Evolutionary conservation across 495 filamentous ascomycete genomes (phyloP), one percentile per base, ranked within the genome.

Genomic region (Neurospora sp.): DNA sequence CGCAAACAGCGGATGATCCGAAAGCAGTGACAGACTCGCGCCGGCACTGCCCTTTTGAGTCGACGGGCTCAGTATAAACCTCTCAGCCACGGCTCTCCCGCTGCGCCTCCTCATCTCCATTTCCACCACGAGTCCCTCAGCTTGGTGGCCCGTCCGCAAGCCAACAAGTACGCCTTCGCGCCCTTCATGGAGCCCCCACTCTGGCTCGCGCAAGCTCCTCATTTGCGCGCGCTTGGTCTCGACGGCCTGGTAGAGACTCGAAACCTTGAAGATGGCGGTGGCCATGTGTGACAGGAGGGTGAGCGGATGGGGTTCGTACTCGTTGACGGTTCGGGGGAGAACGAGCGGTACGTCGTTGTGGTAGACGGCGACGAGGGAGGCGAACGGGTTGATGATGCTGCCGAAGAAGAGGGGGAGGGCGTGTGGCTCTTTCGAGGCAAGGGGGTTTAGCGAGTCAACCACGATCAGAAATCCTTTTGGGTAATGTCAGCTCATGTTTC

Each of bases 41-140:
- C 78, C 59, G 20, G 20, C 11, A 72, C 76, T 74, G 40, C 72
- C 38, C 11, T 73, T 38, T 10, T 31, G 11, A 27, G 5, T 11
- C 6, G 69, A 31, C 22, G 71, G 72, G n/a, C 59, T 87, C 0
- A 98, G 78, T 59, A 94, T 87, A 76, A 94, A 98, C 83, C 85
- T 88, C 79, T 97, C 95, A 27, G 85, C 77, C 10, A 97, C 89
- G 0, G 89, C 89, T 20, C 94, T 85, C 0, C 96, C 96, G 73
- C 89, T 92, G 74, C 92, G 90, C 22, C 94, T 84, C 3, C 96
- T 84, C 78, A 96, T 85, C 81, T 98, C 94, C 88, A 97, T 90
- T 74, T 94, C 90, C 3, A 99, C 75, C 3, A 97, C 93, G 5
- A 96, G 80, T 0, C 91, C 91, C 9, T 40, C 42, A 20, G 44